Percentiles rank a stretch among this genome's conserved stretches.
Evolutionary conservation across 345 rosid species (phyloP).

Genomic region (Pugionium cornutum): DNA sequence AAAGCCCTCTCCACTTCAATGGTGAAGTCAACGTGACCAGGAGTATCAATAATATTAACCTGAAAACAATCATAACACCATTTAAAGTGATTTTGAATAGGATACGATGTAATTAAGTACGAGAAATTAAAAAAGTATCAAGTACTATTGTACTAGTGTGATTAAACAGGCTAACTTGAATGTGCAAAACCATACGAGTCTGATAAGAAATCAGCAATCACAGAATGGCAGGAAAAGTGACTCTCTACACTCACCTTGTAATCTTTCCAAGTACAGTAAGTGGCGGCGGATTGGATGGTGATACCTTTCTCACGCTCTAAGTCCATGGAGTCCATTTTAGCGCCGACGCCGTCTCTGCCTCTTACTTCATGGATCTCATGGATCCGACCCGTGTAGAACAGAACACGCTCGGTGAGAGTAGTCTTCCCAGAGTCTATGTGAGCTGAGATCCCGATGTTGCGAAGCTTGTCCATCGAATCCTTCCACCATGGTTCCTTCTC

Average conservation of each 20-base stretch:
- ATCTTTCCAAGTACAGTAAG: slow-evolving; percentile 93
- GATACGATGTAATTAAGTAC: not conserved
- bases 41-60: slow-evolving; percentile 96
- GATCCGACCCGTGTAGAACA: slow-evolving; percentile 90
- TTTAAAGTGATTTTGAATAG: not conserved
- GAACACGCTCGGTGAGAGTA: slow-evolving; percentile 85
- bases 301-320: slow-evolving; percentile 98
- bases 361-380: slow-evolving; percentile 99
- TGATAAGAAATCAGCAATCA: not conserved
- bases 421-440: slow-evolving; percentile 99
- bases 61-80: slow-evolving; percentile 33
- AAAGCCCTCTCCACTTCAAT: slow-evolving; percentile 98
- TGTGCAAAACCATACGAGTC: not conserved
- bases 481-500: slow-evolving; percentile 96
- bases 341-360: slow-evolving; percentile 96
- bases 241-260: slow-evolving; percentile 55
- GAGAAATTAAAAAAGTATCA: not conserved
- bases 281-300: slow-evolving; percentile 98
- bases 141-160: not conserved
- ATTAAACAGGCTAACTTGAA: not conserved
- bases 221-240: not conserved
- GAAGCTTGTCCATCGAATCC: slow-evolving; percentile 82
- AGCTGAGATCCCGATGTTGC: slow-evolving; percentile 97
- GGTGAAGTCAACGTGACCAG: slow-evolving; percentile 98
- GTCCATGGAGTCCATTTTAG: slow-evolving; percentile 99